These are phyloP conservation scores for Pyracantha coccinea DNA, from an alignment of 331 rosid genomes.

Conservation along the genomic window DNA sequence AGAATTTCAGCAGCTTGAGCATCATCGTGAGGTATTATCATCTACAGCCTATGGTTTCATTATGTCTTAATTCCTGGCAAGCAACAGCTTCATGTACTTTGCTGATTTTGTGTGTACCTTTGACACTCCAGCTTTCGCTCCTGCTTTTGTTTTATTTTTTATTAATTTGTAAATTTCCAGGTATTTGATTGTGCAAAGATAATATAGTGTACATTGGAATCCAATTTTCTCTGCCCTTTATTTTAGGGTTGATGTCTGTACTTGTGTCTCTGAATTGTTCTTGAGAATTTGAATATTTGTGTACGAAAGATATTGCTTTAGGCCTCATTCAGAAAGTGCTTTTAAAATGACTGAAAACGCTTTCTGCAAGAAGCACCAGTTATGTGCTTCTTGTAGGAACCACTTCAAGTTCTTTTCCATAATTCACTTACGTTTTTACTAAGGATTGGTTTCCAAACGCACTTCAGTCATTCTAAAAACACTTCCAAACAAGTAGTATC, in stretches of 20 bases:
- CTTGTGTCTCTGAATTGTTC: background rate
- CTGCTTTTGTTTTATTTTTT: background rate
- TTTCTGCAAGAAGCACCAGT: no score
- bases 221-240: background rate
- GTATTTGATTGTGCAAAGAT: background rate
- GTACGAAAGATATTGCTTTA: background rate
- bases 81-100: background rate
- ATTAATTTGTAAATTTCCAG: background rate
- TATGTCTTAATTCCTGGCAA: background rate
- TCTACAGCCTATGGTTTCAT: background rate
- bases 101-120: no score
- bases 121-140: background rate
- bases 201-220: background rate
- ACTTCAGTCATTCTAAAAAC: no score
- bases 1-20: constrained; percentile 32
- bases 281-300: background rate
- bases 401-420: no score
- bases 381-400: no score
- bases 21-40: constrained; percentile 57
- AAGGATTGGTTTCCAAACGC: no score
- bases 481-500: background rate
- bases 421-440: no score
- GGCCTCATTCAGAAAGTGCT: no score
- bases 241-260: background rate
- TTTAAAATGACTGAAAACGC: no score